Base-by-base conservation (phyloP, 306 rosid genomes). In the Vigna unguiculata region DNA sequence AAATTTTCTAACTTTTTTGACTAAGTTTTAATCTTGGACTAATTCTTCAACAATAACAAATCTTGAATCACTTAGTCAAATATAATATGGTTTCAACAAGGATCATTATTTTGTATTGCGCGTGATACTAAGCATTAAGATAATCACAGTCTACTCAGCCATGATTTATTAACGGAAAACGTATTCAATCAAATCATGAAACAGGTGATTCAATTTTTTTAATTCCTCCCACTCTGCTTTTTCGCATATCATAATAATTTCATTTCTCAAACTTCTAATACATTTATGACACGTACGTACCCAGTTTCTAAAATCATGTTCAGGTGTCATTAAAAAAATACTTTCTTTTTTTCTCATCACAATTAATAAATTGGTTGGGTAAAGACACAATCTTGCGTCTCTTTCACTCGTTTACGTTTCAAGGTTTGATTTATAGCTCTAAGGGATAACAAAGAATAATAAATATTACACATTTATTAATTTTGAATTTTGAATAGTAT, bases 181-280 rank as follows among this genome's bases (percentile, higher is more conserved):
- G 24, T 74, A 82, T 70, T 77, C 74, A 74, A 61, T 61, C 53
- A 73, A 76, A 84, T 84, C 84, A 85, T 81, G 88, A 86, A 86
- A 72, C 86, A 71, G 80, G 74, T 86, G 89, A 73, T 76, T 74
- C 30, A 75, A 63, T 38, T 68, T 34, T 70, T 62, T 52, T 17
- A 36, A 62, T 36, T 60, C 72, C 70, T 68, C 58, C 72, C 59
- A 20, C 25, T 38, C 47, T 78, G 63, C 21, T 36, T 34, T 57
- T 21, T 38, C 22, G 15, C 51, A 61, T 53, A 43, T 54, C 43
- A 43, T 68, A 48, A 28, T 10, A 76, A 62, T 71, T 47, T 45
- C 38, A 78, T 81, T 84, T 71, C 51, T 58, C 32, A 36, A 41
- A 69, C 72, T 24, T 7, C 82, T 78, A 64, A 63, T 87, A 61